Percentiles rank a stretch among this genome's conserved stretches.
These are phyloP conservation scores for Phellopilus nigrolimitatus DNA, from an alignment of 1,284 basidiomycete genomes.

Conservation along the genomic window DNA sequence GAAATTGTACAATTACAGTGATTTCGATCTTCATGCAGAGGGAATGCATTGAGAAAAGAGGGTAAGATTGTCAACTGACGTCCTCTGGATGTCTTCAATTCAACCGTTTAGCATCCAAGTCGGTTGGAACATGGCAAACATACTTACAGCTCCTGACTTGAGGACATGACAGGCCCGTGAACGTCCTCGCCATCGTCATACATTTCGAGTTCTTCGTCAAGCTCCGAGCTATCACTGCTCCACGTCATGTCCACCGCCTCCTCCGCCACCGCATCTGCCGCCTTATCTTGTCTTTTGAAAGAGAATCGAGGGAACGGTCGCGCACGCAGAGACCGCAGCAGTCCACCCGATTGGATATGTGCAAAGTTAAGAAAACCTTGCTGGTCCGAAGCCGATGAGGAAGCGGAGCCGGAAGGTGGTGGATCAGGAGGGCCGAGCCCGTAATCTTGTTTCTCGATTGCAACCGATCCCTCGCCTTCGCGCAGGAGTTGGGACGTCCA, in stretches of 20 bases:
- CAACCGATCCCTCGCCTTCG: constrained; percentile 22
- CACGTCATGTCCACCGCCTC: constrained; percentile 37
- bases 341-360: constrained; percentile 23
- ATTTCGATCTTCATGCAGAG: too few relatives aligned
- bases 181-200: constrained; percentile 1
- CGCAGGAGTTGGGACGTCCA: constrained; percentile 43
- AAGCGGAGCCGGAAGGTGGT: constrained; percentile 16
- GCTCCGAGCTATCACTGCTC: constrained; percentile 65
- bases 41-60: too few relatives aligned
- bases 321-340: constrained; percentile 45
- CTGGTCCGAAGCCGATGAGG: constrained; percentile 24
- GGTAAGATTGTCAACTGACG: too few relatives aligned
- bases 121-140: neutral
- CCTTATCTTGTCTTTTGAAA: constrained; percentile 33
- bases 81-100: neutral
- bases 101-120: neutral
- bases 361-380: constrained; percentile 13
- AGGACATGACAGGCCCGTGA: constrained; percentile 1
- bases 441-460: constrained; percentile 5
- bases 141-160: constrained; percentile 17
- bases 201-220: constrained; percentile 18
- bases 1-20: too few relatives aligned
- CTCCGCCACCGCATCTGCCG: constrained; percentile 30
- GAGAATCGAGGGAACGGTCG: constrained; percentile 48
- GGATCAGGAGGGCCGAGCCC: constrained; percentile 21